Base-by-base conservation (phyloP, 2,329 filamentous ascomycete species). In the Aspergillus sp. region DNA sequence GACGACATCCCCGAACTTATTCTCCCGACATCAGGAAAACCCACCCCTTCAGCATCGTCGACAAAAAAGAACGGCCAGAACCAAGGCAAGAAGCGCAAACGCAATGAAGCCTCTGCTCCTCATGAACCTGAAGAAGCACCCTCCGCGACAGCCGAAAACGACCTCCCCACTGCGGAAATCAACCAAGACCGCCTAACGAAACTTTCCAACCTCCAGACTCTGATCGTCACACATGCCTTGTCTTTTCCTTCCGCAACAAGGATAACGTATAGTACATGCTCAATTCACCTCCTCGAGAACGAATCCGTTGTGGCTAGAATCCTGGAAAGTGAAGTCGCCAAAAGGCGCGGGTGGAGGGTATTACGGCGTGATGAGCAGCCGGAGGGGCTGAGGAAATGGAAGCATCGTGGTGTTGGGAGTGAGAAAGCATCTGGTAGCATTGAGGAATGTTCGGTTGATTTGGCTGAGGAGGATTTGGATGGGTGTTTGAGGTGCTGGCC, bases 211-310 rank as follows among this genome's bases (percentile, higher is more conserved):
- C 95, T 98, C 65, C 95, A 99, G 74, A 82, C 93, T 5, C 85
- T 84, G 24, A 85, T 98, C 11, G 79, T 99, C 2, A 81, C 89
- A 47, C 95, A 97, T 71, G 93, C 95, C 0, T 88, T 98, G 74
- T 75, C 78, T 20, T 99, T 98, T 65, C 88, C 91, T 0, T 80
- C 83, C 1, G 91, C 91, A 0, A 81, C 72, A 12, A 88, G 85
- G 63, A 87, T 98, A 43, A 93, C 91, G 0, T 99, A 98, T 71
- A 96, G 92, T 34, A 98, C 95, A 0, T 99, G 95, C 71, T 98
- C 93, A 0, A 78, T 96, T 2, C 88, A 98, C 70, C 83, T 85
- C 0, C 84, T 90, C 63, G 95, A 99, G 73, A 98, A 99, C 66
- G 95, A 99, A 74, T 76, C 83, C 2, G 93, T 98, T 0, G 91